phyloP scores from a whole-genome alignment of 441 rosid genomes.

The Capsella rubella region DNA sequence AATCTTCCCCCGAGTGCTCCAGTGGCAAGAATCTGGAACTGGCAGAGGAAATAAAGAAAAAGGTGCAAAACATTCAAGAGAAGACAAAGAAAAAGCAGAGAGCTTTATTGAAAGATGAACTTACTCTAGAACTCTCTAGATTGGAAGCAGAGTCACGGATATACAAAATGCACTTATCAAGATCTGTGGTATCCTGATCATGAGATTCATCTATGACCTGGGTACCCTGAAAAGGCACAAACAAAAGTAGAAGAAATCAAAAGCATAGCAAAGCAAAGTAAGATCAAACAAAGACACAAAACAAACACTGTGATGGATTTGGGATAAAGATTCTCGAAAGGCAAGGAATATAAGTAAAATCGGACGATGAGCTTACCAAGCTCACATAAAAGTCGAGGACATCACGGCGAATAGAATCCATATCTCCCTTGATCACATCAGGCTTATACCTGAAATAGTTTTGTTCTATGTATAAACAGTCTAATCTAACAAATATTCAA shows the following conservation, averaged over 20 bases:
- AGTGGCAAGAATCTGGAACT: constrained; percentile 84
- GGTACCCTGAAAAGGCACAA: constrained; percentile 63
- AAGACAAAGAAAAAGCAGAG: neutral
- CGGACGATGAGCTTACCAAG: constrained; percentile 51
- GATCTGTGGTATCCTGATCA: constrained; percentile 96
- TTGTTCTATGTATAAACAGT: no score
- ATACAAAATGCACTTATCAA: constrained; percentile 75
- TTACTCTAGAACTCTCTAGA: constrained; percentile 61
- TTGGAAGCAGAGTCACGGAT: constrained; percentile 56
- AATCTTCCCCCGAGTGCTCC: constrained; percentile 98
- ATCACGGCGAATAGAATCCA: constrained; percentile 82
- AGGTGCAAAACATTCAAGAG: no score
- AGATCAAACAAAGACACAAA: neutral
- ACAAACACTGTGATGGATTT: neutral
- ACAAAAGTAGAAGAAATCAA: constrained; percentile 9
- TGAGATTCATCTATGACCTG: constrained; percentile 73
- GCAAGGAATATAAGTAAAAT: neutral
- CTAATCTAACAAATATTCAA: no score
- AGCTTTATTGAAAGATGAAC: constrained; percentile 3
- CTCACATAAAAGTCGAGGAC: constrained; percentile 65
- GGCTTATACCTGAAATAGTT: constrained; percentile 69
- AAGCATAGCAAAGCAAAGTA: constrained; percentile 14
- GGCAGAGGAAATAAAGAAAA: constrained; percentile 3
- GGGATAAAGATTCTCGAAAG: neutral
- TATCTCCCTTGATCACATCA: constrained; percentile 87